Percentiles rank a stretch among this genome's conserved stretches.
Evolutionary conservation across 257 asterid genomes (phyloP).

Genomic region (Primulina eburnea): DNA sequence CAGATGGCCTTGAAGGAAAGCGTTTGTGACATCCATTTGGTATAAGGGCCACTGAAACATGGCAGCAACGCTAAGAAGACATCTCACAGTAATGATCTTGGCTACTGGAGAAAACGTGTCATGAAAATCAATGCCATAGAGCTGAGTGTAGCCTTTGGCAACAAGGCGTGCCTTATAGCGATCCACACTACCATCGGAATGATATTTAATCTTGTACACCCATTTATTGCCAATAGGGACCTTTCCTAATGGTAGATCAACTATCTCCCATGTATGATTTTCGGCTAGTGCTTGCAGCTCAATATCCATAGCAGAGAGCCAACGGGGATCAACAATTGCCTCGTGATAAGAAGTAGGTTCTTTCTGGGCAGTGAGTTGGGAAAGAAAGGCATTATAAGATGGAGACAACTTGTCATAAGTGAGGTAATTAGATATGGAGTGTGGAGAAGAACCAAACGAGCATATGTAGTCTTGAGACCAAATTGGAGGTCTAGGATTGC

Average conservation of each 20-base stretch:
- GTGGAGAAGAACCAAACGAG: too few relatives aligned
- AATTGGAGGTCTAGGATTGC: too few relatives aligned
- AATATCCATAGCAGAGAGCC: too few relatives aligned
- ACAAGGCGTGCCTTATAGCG: neutral
- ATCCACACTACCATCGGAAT: neutral
- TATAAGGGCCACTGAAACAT: neutral
- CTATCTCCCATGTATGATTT: neutral
- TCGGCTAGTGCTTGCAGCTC: fast-evolving
- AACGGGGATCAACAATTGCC: too few relatives aligned
- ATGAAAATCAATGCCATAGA: fast-evolving
- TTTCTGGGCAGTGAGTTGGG: too few relatives aligned
- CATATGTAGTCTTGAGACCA: too few relatives aligned
- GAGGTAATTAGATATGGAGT: too few relatives aligned
- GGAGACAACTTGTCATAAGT: too few relatives aligned
- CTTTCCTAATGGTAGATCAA: neutral
- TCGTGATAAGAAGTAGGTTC: too few relatives aligned
- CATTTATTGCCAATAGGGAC: neutral
- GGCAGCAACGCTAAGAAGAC: neutral
- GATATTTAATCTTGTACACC: neutral
- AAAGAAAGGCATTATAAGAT: too few relatives aligned
- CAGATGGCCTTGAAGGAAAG: neutral
- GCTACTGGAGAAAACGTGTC: neutral
- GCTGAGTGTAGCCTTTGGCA: neutral
- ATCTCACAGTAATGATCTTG: neutral
- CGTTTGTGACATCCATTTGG: neutral